phyloP scores from a whole-genome alignment of 1,139 yeast genomes.

The Pichiaceae sp. region DNA sequence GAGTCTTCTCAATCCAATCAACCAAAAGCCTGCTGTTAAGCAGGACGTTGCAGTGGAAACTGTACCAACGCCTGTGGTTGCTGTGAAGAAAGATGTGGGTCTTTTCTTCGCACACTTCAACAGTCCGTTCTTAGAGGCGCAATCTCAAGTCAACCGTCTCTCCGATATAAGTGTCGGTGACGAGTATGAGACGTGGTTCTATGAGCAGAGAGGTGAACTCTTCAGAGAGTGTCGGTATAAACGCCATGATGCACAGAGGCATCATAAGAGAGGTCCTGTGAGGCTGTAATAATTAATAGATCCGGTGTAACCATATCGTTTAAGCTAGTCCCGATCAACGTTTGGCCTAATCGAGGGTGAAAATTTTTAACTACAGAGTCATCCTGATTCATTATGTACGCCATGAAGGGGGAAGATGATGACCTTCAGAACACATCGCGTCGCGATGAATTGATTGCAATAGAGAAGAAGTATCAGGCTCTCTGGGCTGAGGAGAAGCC shows the following conservation, averaged over 20 bases:
- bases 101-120: constrained; percentile 76
- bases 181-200: constrained; percentile 70
- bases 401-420: not conserved
- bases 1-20: constrained; percentile 48
- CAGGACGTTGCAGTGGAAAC: constrained; percentile 24
- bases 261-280: not conserved
- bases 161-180: constrained; percentile 32
- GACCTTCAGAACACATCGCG: constrained; percentile 49
- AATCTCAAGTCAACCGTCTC: constrained; percentile 64
- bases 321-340: too few relatives aligned
- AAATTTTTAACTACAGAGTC: too few relatives aligned
- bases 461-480: constrained; percentile 84
- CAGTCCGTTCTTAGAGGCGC: constrained; percentile 82
- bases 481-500: constrained; percentile 79
- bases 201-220: constrained; percentile 76
- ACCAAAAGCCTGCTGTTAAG: constrained; percentile 9
- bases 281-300: too few relatives aligned
- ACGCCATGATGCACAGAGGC: constrained; percentile 50
- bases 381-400: too few relatives aligned
- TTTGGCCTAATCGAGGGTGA: too few relatives aligned
- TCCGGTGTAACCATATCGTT: too few relatives aligned
- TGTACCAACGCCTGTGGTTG: constrained; percentile 3
- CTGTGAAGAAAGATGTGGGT: constrained; percentile 31
- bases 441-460: constrained; percentile 85
- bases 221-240: constrained; percentile 68